Evolutionary conservation across 2,329 filamentous ascomycete genomes (phyloP), one percentile per base, ranked within the genome.

Genomic region (Sclerotinia borealis): DNA sequence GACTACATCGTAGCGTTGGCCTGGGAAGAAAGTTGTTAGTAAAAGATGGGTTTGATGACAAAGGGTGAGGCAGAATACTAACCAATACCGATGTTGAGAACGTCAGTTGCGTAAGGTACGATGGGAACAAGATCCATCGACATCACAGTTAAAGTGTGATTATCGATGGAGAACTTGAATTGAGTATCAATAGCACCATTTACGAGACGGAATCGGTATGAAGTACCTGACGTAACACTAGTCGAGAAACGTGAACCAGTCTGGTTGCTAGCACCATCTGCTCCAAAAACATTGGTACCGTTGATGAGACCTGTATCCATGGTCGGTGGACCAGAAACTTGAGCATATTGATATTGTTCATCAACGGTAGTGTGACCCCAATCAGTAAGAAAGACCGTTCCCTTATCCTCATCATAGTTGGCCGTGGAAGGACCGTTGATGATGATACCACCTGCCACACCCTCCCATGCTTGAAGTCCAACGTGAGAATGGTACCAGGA

Each of bases 401-500:
- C 86, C 0, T 87, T 76, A 68, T 90, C 87, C 45, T 81, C 77
- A 61, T 90, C 85, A 68, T 87, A 87, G 71, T 85, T 68, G 2
- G 80, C 77, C 0, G 81, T 80, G 0, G 83, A 79, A 1, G 85
- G 85, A 0, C 85, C 85, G 58, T 86, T 79, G 69, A 88, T 84
- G 19, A 87, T 73, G 22, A 89, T 83, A 2, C 79, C 79, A 0
- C 86, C 86, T 39, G 82, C 77, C 0, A 87, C 75, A 1, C 86
- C 86, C 50, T 87, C 79, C 73, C 76, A 80, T 51, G 78, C 78
- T 67, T 79, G 77, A 19, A 75, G 68, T 10, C 75, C 75, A 67
- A 82, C 82, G 69, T 88, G 85, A 2, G 80, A 83, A 72, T 88
- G 85, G 62, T 86, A 87, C 82, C 83, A 86, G 2, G 77, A 77